These are phyloP conservation scores for Bruguiera parviflora DNA, from an alignment of 345 rosid genomes.

Conservation along the genomic window DNA sequence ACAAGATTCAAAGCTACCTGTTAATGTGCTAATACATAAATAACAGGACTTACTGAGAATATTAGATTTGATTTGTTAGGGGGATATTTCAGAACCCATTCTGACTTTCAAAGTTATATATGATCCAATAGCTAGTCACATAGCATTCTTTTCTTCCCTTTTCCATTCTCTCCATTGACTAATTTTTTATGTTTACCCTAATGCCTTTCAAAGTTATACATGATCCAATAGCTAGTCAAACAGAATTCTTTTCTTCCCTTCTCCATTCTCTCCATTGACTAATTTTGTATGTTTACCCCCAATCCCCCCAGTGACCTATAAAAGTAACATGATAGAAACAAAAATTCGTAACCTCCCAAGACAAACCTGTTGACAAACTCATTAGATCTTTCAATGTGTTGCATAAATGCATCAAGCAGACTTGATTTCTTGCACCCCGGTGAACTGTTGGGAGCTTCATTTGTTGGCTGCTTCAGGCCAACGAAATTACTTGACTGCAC, in stretches of 20 bases:
- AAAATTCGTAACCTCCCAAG: constrained; percentile 8
- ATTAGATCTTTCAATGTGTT: constrained; percentile 48
- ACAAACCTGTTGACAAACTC: constrained; percentile 67
- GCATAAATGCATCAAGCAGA: constrained; percentile 45
- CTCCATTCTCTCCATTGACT: background rate
- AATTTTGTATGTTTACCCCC: background rate
- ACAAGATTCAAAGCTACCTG: background rate
- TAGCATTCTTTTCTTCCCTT: background rate
- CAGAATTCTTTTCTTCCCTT: background rate
- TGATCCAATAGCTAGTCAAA: background rate
- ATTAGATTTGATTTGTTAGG: background rate
- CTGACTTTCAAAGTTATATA: background rate
- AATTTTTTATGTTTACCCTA: background rate
- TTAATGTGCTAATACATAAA: background rate
- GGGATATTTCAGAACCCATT: background rate
- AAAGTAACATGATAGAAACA: constrained; percentile 6
- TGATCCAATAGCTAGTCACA: background rate
- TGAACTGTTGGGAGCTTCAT: constrained; percentile 33
- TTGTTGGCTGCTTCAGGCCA: constrained; percentile 33
- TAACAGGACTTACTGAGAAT: background rate
- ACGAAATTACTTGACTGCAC: constrained; percentile 29
- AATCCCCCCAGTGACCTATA: background rate
- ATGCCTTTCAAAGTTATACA: background rate
- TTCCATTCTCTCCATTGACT: background rate
- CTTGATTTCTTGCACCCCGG: constrained; percentile 38